Base-by-base conservation (phyloP, 1,284 basidiomycete genomes). In the Vanrija pseudolonga region DNA sequence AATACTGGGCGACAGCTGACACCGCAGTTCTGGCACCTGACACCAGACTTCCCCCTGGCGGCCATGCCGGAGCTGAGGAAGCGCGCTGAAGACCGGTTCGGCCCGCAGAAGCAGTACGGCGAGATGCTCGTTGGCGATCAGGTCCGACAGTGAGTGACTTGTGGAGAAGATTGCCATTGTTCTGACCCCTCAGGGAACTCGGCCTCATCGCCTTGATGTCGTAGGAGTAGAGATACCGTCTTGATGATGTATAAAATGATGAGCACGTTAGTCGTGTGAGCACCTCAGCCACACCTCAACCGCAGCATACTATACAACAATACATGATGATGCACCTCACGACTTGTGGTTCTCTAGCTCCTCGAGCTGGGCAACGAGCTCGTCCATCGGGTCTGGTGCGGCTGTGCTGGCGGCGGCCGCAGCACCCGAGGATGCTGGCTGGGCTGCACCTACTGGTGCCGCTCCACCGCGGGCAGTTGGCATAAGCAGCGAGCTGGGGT, bases 91-190 rank as follows among this genome's bases (percentile, higher is more conserved):
- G 57, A 60, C 38, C 60, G 67, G 7, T 74, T 73, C 57, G 76
- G 73, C 15, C 55, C 63, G 6, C 72, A 77, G 49, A 73, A 73
- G 32, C 80, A 78, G 2, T 93, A 93, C 64, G 81, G 84, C 50
- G 80, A 82, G 3, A 87, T 92, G 84, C 87, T 89, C 67, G 90
- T 91, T 43, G 90, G 90, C 9, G 82, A 88, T 66, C 89, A 91
- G 66, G 89, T 92, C 19, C 83, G 85, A 66, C 85, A 85, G 90
- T 90, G 64, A 70, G 86, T 43, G n/a, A 41, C 28, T 43, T 22
- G 37, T 18, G 9, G 22, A 2, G 9, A 12, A 5, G 32, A 3
- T 12, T 12, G 20, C 8, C 9, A 12, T 15, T 15, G 15, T n/a
- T 22, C 19, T 19, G 9, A 17, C 9, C 6, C 28, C 12, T 3